Base-by-base conservation (phyloP, 176 grass and related monocot species). In the Elaeis guineensis region DNA sequence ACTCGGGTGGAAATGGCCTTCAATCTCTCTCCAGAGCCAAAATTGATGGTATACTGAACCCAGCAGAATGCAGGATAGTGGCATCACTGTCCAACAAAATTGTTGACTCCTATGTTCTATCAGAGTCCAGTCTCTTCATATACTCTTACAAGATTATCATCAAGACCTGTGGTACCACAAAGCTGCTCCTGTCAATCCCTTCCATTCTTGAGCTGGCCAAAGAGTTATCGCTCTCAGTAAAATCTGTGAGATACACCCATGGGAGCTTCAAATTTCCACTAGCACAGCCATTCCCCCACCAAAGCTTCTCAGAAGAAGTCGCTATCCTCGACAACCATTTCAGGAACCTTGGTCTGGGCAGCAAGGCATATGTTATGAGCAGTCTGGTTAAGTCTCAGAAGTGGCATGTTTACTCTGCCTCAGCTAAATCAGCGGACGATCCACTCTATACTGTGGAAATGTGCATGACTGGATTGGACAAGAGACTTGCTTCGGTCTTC, bases 381-480 rank as follows among this genome's bases (percentile, higher is more conserved):
- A 64, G 39, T 35, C 7, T 35, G 32, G 8, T 35, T 35, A 35
- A 35, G 32, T 35, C 32, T 35, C 32, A 11, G 30, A 9, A 20
- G 49, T 63, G 61, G 61, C 61, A 50, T 17, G 19, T 64, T 21
- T 64, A 64, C 20, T 22, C 9, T 35, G 1, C 32, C 32, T 35
- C 32, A 2, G 32, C 7, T 35, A 35, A 35, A 9, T 9, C 32
- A 35, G 32, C 32, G 11, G 32, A 35, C 32, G 7, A 35, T 35
- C 32, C 32, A 9, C 7, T 35, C 32, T 11, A 9, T 8, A 11
- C 32, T 11, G 32, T 49, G 39, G 61, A 64, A 7, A 64, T 64
- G 61, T 64, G 61, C 61, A 64, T 64, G 61, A 49, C 39, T 16
- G 61, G 61, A 5, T 22, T 63, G 61, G 17, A 63, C 39, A 21